Evolutionary conservation across 768 basidiomycete genomes (phyloP), one percentile per base, ranked within the genome.

Genomic region (Paxillus rubicundulus): DNA sequence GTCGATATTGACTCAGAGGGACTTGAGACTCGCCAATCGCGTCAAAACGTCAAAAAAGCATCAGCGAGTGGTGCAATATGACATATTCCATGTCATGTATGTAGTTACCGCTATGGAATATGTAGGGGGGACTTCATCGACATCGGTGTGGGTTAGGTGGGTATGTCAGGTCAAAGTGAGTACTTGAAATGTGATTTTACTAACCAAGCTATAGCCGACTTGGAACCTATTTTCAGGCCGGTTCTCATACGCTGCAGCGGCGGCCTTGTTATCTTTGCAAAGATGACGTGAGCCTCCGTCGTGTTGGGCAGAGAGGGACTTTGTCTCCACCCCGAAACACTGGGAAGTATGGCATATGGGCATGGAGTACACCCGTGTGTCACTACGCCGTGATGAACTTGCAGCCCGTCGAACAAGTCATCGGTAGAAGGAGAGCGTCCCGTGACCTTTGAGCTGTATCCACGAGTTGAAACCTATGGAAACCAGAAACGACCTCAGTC

Each of bases 391-490:
- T 30, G 30, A 30, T 30, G 30, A 30, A 30, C 7, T 43, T n/a
- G 28, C 21, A 33, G 27, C 44, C 16, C 52, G 46, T 50, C 52
- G 38, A 38, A 58, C 50, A 61, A 61, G 56, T 40, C 28, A 33
- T 30, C 32, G 45, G 0, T 13, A 33, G 52, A 37, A 36, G 33
- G 50, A 57, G 50, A 59, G 48, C 43, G 47, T 46, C 51, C 44
- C 47, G 53, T 63, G 54, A 53, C 50, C n/a, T 44, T 44, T 20
- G 57, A 48, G 38, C 42, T 47, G 61, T 55, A 52, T 53, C 41
- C 37, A 59, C 45, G 32, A 45, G 45, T 48, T 4, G 24, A 24
- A 24, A 24, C 24, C 24, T 24, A 24, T 24, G 24, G 24, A 24
- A 24, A 43, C 41, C 13, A 43, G 49, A 41, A 50, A 50, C 58